phyloP scores from a whole-genome alignment of 2,329 filamentous ascomycete genomes.

The Aspergillus sp. region DNA sequence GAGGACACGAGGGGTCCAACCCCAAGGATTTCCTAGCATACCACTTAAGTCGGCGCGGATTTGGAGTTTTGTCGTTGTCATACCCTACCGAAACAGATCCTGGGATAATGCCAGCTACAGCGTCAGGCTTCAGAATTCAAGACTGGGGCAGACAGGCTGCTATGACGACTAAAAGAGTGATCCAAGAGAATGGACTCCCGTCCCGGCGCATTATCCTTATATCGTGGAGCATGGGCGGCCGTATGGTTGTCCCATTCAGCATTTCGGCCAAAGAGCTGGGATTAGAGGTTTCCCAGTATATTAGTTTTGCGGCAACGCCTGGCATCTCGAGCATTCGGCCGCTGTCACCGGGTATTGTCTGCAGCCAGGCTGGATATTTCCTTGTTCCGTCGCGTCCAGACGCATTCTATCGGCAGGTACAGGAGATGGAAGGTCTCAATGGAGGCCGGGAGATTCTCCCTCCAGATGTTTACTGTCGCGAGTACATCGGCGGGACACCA shows the following conservation, averaged over 20 bases:
- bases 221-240: constrained; percentile 16
- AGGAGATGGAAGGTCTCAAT: neutral
- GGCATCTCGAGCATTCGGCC: constrained; percentile 12
- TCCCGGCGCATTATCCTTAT: constrained; percentile 9
- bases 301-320: constrained; percentile 14
- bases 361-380: neutral
- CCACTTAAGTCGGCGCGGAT: neutral
- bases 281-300: constrained; percentile 11
- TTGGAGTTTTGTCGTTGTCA: neutral
- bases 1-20: neutral
- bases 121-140: neutral
- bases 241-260: constrained; percentile 15
- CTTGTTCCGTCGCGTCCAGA: neutral
- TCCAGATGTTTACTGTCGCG: constrained; percentile 6
- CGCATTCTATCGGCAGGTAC: neutral
- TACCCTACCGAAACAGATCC: neutral
- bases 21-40: neutral
- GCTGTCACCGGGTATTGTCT: neutral
- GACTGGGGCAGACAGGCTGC: neutral
- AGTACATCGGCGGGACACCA: constrained; percentile 15
- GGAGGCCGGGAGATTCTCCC: neutral
- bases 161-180: neutral
- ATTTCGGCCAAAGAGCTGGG: constrained; percentile 9
- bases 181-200: neutral
- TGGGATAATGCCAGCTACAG: neutral